Conservation (phyloP, 345 rosid genomes). For the Salix purpurea region DNA sequence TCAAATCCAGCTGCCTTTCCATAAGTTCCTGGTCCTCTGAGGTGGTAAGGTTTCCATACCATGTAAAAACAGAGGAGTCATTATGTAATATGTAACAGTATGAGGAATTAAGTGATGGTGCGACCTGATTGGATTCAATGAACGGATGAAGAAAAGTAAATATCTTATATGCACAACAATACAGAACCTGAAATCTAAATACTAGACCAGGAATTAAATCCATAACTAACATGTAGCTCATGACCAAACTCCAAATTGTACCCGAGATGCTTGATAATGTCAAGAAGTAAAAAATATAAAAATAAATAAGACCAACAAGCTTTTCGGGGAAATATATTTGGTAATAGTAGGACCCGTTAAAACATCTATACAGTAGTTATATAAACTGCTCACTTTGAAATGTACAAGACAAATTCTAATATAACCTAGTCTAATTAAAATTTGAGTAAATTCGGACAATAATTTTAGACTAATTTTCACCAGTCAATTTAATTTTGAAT, state of each 20-base stretch:
- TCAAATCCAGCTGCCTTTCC: slow-evolving; percentile 92
- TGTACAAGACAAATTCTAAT: neutral
- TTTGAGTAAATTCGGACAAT: neutral
- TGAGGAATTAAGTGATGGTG: slow-evolving; percentile 82
- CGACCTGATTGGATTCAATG: slow-evolving; percentile 46
- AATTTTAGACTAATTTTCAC: no score
- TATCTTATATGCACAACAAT: neutral
- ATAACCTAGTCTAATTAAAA: neutral
- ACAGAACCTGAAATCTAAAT: neutral
- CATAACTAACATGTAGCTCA: neutral
- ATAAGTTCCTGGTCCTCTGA: slow-evolving; percentile 76
- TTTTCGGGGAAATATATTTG: neutral
- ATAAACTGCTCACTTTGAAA: neutral
- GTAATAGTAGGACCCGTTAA: neutral
- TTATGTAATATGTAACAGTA: slow-evolving; percentile 87
- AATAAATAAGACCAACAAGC: no score
- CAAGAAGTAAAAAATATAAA: no score
- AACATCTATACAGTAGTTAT: neutral
- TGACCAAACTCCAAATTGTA: neutral
- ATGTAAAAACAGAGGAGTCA: slow-evolving; percentile 71
- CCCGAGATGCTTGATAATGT: neutral
- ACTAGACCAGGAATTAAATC: neutral
- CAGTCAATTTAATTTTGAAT: neutral
- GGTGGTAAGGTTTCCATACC: slow-evolving; percentile 81
- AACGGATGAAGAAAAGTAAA: neutral